phyloP scores from a whole-genome alignment of 1,284 basidiomycete species.

The Ustilago tritici region DNA sequence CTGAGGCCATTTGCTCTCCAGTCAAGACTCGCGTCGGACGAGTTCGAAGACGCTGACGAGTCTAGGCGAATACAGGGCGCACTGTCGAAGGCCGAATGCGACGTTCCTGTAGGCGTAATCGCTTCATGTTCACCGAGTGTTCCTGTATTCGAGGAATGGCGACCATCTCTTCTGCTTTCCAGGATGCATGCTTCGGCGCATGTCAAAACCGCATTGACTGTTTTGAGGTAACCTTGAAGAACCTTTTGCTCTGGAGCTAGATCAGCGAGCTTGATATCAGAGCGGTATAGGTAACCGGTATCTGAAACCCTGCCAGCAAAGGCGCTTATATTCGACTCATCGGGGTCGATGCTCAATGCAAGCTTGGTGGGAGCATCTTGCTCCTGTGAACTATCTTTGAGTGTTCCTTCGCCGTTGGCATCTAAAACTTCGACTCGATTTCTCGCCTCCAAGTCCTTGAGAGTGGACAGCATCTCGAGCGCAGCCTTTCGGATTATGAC shows the following conservation, averaged over 20 bases:
- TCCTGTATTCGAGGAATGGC: slow-evolving; percentile 9
- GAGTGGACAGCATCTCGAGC: slow-evolving; percentile 79
- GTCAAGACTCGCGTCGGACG: not conserved
- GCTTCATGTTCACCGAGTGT: not conserved
- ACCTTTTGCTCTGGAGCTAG: slow-evolving; percentile 74
- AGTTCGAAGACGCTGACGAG: not conserved
- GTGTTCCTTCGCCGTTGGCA: slow-evolving; percentile 6
- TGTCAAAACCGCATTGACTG: slow-evolving; percentile 31
- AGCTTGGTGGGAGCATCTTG: slow-evolving; percentile 1
- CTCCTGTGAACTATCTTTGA: not conserved
- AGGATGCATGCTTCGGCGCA: not conserved
- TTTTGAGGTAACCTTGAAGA: slow-evolving; percentile 31
- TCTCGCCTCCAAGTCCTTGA: slow-evolving; percentile 74
- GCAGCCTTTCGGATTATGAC: slow-evolving; percentile 78
- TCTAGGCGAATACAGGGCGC: slow-evolving; percentile 12
- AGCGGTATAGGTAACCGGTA: slow-evolving; percentile 80
- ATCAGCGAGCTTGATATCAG: slow-evolving; percentile 75
- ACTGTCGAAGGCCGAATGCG: not conserved
- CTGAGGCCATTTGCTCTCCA: slow-evolving; percentile 8
- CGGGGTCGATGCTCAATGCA: slow-evolving; percentile 8
- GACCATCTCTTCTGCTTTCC: slow-evolving; percentile 10
- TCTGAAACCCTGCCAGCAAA: not conserved
- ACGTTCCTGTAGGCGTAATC: not conserved
- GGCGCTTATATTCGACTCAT: slow-evolving; percentile 10
- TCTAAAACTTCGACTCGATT: slow-evolving; percentile 43